Base-by-base conservation (phyloP, 257 asterid species). In the Leptodermis oblonga region DNA sequence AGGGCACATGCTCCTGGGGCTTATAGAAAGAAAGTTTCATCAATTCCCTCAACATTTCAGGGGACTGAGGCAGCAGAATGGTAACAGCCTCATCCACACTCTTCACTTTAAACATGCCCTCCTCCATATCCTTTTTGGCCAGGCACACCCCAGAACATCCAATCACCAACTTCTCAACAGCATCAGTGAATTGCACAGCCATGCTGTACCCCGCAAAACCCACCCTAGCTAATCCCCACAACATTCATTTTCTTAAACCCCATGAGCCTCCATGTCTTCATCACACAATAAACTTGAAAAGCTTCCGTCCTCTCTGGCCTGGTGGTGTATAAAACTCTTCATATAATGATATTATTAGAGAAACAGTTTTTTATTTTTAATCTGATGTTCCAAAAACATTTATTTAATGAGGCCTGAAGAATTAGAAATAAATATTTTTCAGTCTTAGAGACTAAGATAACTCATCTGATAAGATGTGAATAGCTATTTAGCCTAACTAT, bases 121-220 rank as follows among this genome's bases (percentile, higher is more conserved):
- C 80, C 5, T 83, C 90, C 92, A 90, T 82, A 71, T 88, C 97
- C 74, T 82, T 88, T 67, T 88, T 90, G 82, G 88, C 96, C 76
- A 86, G 20, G 36, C 90, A 86, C 23, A 90, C 86, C 15, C 96
- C 96, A n/a, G 90, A 85, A 64, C 96, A 86, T 6, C 84, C 90
- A 8, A 90, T 69, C 74, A 86, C 88, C 74, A 86, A 74, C 75
- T 80, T 78, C 80, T 90, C 92, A 70, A 69, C n/a, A 69, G 84
- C 86, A 64, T 78, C 90, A n/a, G 91, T 90, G 53, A 86, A 90
- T 77, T 77, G 83, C 79, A 79, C 88, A 63, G 92, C 89, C 86
- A 90, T 74, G 71, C 70, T n/a, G n/a, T n/a, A n/a, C n/a, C n/a
- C n/a, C n/a, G n/a, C n/a, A n/a, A n/a, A n/a, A n/a, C n/a, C n/a